Conservation (phyloP, 2,329 filamentous ascomycete species). For the Ciborinia camelliae region DNA sequence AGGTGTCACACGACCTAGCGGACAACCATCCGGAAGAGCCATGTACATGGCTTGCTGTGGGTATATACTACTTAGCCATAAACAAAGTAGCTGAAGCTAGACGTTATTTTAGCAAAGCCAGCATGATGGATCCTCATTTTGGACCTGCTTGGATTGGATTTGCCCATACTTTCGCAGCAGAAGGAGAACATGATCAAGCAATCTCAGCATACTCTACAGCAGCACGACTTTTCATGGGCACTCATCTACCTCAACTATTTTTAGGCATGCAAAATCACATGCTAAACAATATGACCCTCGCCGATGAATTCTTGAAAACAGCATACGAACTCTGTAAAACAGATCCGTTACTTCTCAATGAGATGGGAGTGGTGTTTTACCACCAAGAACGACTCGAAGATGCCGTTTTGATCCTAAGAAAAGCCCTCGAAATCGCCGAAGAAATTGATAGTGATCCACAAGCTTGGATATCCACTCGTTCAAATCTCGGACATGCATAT, state of each 20-base stretch:
- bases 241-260: conserved; percentile 92
- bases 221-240: conserved; percentile 91
- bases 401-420: conserved; percentile 73
- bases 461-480: conserved; percentile 79
- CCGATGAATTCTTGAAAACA: conserved; percentile 89
- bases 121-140: conserved; percentile 96
- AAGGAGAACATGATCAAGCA: conserved; percentile 96
- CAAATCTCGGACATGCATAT: conserved; percentile 86
- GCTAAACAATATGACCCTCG: conserved; percentile 89
- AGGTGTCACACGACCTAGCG: conserved; percentile 80
- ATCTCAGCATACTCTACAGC: conserved; percentile 97
- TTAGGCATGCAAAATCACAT: conserved; percentile 98
- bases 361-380: conserved; percentile 94
- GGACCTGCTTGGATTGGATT: conserved; percentile 98
- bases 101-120: conserved; percentile 95
- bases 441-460: conserved; percentile 79
- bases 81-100: conserved; percentile 88
- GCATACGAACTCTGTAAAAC: conserved; percentile 79
- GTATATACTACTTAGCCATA: conserved; percentile 89
- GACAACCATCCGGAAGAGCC: conserved; percentile 89
- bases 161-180: conserved; percentile 94
- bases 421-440: conserved; percentile 72
- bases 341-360: conserved; percentile 88
- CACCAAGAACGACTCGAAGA: conserved; percentile 77
- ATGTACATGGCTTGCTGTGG: conserved; percentile 90